phyloP scores from a whole-genome alignment of 163 green algal genomes.

The Scenedesmus sp. region DNA sequence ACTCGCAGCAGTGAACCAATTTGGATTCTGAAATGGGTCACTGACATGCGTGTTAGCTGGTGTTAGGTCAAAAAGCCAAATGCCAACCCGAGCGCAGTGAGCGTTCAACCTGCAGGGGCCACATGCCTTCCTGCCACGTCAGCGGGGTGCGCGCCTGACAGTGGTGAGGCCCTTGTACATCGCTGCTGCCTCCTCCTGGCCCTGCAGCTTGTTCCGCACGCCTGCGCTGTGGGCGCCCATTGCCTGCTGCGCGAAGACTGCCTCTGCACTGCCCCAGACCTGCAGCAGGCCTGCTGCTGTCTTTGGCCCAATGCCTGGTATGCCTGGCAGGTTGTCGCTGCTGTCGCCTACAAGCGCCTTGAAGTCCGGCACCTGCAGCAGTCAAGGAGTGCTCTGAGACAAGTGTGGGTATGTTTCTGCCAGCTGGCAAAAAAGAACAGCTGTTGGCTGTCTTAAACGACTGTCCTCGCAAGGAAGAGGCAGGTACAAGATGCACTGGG shows the following conservation, averaged over 20 bases:
- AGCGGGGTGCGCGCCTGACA: neutral
- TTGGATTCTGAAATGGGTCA: no score
- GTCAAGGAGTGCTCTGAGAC: no score
- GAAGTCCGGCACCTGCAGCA: constrained; percentile 29
- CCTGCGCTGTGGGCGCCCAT: neutral
- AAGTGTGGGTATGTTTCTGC: no score
- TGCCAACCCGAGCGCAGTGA: neutral
- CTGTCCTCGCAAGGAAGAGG: no score
- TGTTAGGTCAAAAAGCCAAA: neutral
- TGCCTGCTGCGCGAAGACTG: neutral
- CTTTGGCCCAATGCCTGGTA: constrained; percentile 47
- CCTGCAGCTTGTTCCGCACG: neutral
- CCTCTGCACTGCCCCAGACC: neutral
- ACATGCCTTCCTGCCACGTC: neutral
- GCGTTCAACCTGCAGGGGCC: neutral
- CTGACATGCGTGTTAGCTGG: no score
- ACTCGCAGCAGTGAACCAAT: neutral
- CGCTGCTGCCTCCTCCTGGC: constrained; percentile 14
- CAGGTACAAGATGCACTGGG: no score
- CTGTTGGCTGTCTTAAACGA: no score
- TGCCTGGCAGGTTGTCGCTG: constrained; percentile 37
- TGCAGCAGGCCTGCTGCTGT: constrained; percentile 35
- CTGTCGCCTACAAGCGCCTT: constrained; percentile 46
- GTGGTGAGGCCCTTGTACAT: constrained; percentile 7
- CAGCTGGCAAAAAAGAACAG: no score